phyloP scores from a whole-genome alignment of 495 filamentous ascomycete species.

The Stereocaulon alpinum region DNA sequence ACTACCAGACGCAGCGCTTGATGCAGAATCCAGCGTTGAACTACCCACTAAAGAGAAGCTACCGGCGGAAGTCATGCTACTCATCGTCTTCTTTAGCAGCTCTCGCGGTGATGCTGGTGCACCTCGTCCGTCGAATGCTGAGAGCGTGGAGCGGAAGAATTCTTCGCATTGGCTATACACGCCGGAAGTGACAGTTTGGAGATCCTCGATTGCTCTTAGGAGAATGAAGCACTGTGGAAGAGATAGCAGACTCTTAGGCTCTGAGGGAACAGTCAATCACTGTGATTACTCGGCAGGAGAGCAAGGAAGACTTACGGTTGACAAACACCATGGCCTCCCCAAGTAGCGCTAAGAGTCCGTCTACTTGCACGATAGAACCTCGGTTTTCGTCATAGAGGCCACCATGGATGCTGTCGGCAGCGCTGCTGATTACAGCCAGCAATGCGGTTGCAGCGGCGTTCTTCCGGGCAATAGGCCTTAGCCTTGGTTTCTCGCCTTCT shows the following conservation, averaged over 20 bases:
- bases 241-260: slow-evolving; percentile 40
- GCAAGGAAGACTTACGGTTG: slow-evolving; percentile 38
- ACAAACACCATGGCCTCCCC: slow-evolving; percentile 75
- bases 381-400: slow-evolving; percentile 71
- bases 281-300: background rate
- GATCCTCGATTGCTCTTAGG: slow-evolving; percentile 71
- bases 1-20: slow-evolving; percentile 42
- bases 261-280: slow-evolving; percentile 18
- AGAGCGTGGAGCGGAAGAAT: slow-evolving; percentile 49
- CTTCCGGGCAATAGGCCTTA: slow-evolving; percentile 44
- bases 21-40: slow-evolving; percentile 56
- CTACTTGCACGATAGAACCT: slow-evolving; percentile 72
- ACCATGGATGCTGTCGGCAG: slow-evolving; percentile 78
- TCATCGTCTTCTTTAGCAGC: slow-evolving; percentile 57
- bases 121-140: slow-evolving; percentile 39
- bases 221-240: slow-evolving; percentile 63
- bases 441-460: slow-evolving; percentile 61
- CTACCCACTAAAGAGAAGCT: slow-evolving; percentile 62
- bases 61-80: slow-evolving; percentile 38
- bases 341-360: slow-evolving; percentile 70
- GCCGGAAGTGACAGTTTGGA: slow-evolving; percentile 62
- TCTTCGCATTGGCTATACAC: slow-evolving; percentile 61
- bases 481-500: slow-evolving; percentile 33
- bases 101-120: slow-evolving; percentile 46
- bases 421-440: slow-evolving; percentile 67